Base-by-base conservation (phyloP, 306 rosid species). In the Quercus glauca region DNA sequence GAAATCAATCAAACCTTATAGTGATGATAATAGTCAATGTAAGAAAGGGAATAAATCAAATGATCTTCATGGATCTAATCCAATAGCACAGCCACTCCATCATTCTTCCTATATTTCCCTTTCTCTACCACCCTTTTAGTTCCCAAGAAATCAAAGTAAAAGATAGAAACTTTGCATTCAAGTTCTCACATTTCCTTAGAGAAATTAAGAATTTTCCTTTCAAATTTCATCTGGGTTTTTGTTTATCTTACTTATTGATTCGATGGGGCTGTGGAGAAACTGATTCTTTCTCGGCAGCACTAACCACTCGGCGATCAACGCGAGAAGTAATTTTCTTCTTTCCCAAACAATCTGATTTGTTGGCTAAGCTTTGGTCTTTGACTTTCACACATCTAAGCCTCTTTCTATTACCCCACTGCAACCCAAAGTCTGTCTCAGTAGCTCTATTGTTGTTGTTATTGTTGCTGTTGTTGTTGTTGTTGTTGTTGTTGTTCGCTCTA, bases 401-500 rank as follows among this genome's bases (percentile, higher is more conserved):
- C 85, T 88, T 88, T 69, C 83, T 77, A 78, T 88, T 86, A 11
- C 92, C 92, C 92, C 92, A 88, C 70, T 88, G 90, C 69, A 88
- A 59, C 59, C 87, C 52, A 72, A 88, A 84, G 74, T 88, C 92
- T 18, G 87, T 72, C 79, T 88, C 90, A 25, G 74, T 76, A 59
- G 81, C 68, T 75, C 45, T 35, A 35, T 35, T 68, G 72, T 19
- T 68, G 52, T 9, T 79, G 55, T 28, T 65, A 41, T 41, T 41
- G 45, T 8, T 41, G 45, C 45, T 2, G 45, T 7, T 37, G 45
- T 7, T 37, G 43, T 37, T 29, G 31, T 29, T 35, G 41, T 35
- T 37, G 43, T 37, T 37, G 45, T 6, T 67, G 51, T 9, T 79
- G 31, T 28, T 65, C 63, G 79, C 72, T 60, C 74, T 81, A 53